Evolutionary conservation across 2,329 filamentous ascomycete species (phyloP), one percentile per base, ranked within the genome.

Genomic region (Penicillium capsulatum): DNA sequence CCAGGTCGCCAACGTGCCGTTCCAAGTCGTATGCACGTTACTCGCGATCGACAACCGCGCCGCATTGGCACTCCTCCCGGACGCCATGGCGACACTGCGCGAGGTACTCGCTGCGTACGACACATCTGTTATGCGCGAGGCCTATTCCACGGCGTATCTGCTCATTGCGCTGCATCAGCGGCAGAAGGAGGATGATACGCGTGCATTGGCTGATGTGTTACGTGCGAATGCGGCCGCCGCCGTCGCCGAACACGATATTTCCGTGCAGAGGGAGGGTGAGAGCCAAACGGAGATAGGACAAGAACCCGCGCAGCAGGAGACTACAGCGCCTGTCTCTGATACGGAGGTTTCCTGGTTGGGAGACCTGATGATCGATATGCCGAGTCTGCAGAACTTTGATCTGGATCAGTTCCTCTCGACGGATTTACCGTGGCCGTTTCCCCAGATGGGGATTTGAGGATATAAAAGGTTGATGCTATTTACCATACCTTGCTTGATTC

Each of bases 1-100:
- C 48, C 76, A 80, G 41, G 70, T 76, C 31, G 75, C 74, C 17
- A 79, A 80, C 34, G 73, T 80, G 0, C 77, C 77, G 0, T 80
- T 80, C 44, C 77, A 80, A 37, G 69, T 76, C 0, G 67, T 80
- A 19, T 79, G 76, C 42, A 66, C 76, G 0, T 59, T 79, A 4
- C 61, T 80, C 2, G 74, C 73, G 0, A 75, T 80, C 34, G 76
- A 80, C 35, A 76, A 66, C 0, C 65, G 66, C 0, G 63, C 73
- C 1, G 73, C 73, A 0, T 59, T 78, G 0, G 61, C 64, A 0
- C 62, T 74, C 40, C 65, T 80, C 4, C 60, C 63, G 2, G 70
- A 75, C 15, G 76, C 75, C 0, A 74, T 80, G 71, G 62, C 60
- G 38, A 70, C 68, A 2, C 58, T 77, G 0, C 58, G 61, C 14